Evolutionary conservation across 2,329 filamentous ascomycete genomes (phyloP).

Genomic region (Colletotrichum sp.): DNA sequence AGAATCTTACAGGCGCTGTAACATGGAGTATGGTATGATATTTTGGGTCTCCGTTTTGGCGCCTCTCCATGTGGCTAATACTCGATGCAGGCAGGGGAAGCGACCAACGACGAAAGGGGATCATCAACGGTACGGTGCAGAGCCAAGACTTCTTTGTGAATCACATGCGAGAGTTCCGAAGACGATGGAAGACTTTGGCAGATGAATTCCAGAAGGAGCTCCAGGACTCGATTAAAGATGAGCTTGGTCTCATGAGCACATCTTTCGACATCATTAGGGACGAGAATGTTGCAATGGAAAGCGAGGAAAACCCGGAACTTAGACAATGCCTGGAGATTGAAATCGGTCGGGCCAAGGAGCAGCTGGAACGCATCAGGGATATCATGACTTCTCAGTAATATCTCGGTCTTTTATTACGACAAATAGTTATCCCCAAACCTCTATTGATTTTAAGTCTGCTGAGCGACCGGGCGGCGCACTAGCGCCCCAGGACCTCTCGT

Average conservation of each 20-base stretch:
- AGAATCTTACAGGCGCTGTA: constrained; percentile 33
- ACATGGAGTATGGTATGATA: constrained; percentile 34
- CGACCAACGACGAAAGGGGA: constrained; percentile 34
- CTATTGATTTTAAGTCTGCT: background rate
- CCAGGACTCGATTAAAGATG: background rate
- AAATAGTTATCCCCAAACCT: background rate
- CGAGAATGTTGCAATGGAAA: background rate
- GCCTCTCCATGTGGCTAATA: background rate
- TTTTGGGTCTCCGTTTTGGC: background rate
- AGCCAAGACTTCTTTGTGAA: constrained; percentile 32
- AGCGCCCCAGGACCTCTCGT: background rate
- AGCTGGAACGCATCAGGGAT: background rate
- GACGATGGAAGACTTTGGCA: background rate
- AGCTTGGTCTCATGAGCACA: background rate
- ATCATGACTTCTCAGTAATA: background rate
- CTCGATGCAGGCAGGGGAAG: constrained; percentile 26
- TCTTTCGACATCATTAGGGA: background rate
- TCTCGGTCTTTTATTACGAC: background rate
- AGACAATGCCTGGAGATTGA: background rate
- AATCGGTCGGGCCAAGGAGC: background rate
- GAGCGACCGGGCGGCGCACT: background rate
- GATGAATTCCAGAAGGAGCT: background rate
- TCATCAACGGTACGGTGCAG: constrained; percentile 33
- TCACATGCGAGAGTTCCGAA: background rate
- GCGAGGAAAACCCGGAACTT: background rate